These are phyloP conservation scores for Eutrema japonicum DNA, from an alignment of 345 rosid species.

Conservation along the genomic window DNA sequence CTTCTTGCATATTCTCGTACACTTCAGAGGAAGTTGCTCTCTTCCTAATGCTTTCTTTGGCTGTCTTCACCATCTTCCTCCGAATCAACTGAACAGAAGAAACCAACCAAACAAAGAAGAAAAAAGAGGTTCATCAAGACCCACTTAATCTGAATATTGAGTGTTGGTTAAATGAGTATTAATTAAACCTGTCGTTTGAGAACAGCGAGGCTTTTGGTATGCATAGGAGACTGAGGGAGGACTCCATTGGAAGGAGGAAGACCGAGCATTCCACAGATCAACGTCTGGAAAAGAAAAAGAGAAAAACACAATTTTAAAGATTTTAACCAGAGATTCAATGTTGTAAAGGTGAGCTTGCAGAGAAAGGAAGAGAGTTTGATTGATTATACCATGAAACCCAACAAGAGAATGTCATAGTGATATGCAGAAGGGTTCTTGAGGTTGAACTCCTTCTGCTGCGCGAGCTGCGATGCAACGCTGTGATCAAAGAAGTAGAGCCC, in stretches of 20 bases:
- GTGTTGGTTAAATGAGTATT: not conserved
- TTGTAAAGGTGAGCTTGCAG: not conserved
- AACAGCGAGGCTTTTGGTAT: constrained; percentile 83
- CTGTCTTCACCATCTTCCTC: constrained; percentile 74
- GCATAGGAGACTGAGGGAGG: constrained; percentile 97
- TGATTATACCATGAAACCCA: constrained; percentile 64
- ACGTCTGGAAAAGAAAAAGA: constrained; percentile 52
- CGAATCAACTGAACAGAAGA: constrained; percentile 53
- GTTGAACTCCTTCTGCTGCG: constrained; percentile 87
- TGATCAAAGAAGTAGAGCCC: constrained; percentile 89
- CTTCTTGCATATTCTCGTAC: constrained; percentile 71
- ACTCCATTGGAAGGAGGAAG: constrained; percentile 90
- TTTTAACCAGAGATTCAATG: not conserved
- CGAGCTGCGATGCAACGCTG: constrained; percentile 80
- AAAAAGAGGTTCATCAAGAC: not conserved
- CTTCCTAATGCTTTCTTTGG: constrained; percentile 67
- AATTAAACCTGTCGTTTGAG: constrained; percentile 56
- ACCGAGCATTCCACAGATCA: constrained; percentile 82
- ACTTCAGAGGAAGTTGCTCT: constrained; percentile 65
- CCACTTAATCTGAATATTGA: not conserved
- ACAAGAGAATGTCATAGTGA: constrained; percentile 73
- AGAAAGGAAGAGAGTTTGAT: not conserved
- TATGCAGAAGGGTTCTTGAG: constrained; percentile 83
- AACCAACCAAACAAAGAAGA: not conserved
- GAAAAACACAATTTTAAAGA: not conserved